Evolutionary conservation across 1,284 basidiomycete species (phyloP).

Genomic region (Microbotryum intermedium): DNA sequence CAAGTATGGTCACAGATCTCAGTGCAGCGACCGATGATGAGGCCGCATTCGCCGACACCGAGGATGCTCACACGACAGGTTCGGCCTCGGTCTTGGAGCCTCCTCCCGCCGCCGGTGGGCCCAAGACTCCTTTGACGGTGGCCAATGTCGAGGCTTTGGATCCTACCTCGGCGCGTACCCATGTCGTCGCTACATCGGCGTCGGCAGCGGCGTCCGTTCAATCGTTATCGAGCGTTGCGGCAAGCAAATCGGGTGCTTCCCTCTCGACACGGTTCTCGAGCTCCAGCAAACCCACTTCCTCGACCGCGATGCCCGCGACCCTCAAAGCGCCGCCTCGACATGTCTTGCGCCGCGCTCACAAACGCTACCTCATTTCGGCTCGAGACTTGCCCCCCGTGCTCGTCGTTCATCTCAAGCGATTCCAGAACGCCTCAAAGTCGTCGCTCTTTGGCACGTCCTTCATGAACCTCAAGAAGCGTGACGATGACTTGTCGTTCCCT

Average conservation of each 20-base stretch:
- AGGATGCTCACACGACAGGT: not conserved
- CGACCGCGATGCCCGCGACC: not conserved
- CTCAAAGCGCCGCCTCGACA: slow-evolving; percentile 36
- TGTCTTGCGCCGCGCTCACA: slow-evolving; percentile 73
- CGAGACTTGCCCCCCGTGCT: slow-evolving; percentile 66
- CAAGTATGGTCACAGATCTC: not conserved
- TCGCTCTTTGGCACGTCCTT: slow-evolving; percentile 45
- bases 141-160: slow-evolving; percentile 15
- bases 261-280: not conserved
- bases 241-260: slow-evolving; percentile 1
- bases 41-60: slow-evolving; percentile 1
- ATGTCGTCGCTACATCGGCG: not conserved
- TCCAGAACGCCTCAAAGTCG: slow-evolving; percentile 60
- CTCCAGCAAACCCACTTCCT: not conserved
- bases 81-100: slow-evolving; percentile 3
- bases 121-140: slow-evolving; percentile 8
- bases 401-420: slow-evolving; percentile 86
- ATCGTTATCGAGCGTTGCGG: not conserved
- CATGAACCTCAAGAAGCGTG: slow-evolving; percentile 66
- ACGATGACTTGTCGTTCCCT: slow-evolving; percentile 80
- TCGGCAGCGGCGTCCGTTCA: slow-evolving; percentile 2
- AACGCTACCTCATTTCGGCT: slow-evolving; percentile 79
- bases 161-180: not conserved
- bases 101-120: not conserved
- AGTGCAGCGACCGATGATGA: slow-evolving; percentile 22